Evolutionary conservation across 169 alveolate genomes (phyloP), one percentile per base, ranked within the genome.

Genomic region (Cryptosporidium ubiquitum): DNA sequence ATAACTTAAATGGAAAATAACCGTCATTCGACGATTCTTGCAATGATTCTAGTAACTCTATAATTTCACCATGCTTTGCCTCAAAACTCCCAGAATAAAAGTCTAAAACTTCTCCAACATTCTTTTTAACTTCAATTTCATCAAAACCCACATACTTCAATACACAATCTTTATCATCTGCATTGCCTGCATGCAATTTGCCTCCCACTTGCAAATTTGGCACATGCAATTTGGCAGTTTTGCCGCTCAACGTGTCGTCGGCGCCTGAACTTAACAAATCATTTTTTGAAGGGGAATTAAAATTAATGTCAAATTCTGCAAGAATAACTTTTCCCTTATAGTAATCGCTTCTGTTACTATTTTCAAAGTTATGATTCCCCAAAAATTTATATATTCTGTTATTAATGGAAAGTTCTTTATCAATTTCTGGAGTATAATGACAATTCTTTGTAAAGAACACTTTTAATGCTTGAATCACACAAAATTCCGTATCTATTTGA

Each of bases 241-340:
- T 55, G 10, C 66, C 66, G 66, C 66, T 12, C 16, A 20, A 55
- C 66, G 66, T 55, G 52, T 64, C 51, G 23, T 64, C 29, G 71
- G 71, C 71, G 71, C 51, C 52, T 1, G 40, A 14, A 10, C 6
- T 31, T 64, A 12, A 0, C 29, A 37, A 64, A 3, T 64, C 10
- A 29, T 64, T 29, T 5, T 5, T 33, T 0, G 26, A 26, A 23
- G 42, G 7, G 2, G 9, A 64, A 18, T 23, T n/a, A 2, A 73
- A n/a, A 35, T 73, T 51, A 2, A 58, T 20, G 12, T 73, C 70
- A 73, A 73, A 73, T 73, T 73, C 85, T 6, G 70, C 85, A 2
- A 73, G 26, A 52, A 73, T 58, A 12, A 73, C 70, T 37, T 73
- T 73, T 26, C 85, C 85, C 9, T 37, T 73, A 33, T 33, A 14